These are phyloP conservation scores for Gracilaria vermiculophylla DNA, from an alignment of 23 red algal genomes.

Conservation along the genomic window DNA sequence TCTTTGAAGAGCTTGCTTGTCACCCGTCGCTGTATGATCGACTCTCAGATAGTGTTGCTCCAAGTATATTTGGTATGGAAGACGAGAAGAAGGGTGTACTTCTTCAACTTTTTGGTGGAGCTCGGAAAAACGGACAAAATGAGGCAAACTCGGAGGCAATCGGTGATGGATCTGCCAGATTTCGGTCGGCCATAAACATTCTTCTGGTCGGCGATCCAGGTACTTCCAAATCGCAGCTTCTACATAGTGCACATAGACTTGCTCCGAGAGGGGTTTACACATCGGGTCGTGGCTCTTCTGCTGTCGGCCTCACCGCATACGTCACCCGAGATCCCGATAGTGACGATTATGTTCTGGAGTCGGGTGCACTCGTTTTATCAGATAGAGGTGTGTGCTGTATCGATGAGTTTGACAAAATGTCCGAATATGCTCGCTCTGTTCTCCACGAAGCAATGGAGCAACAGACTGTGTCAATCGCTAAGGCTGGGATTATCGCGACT, in stretches of 20 bases:
- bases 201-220: slow-evolving; percentile 97
- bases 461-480: slow-evolving; percentile 98
- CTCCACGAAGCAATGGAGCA: slow-evolving; percentile 99
- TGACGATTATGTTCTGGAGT: slow-evolving; percentile 92
- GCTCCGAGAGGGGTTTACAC: slow-evolving; percentile 98
- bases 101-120: slow-evolving; percentile 95
- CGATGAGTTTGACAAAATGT: slow-evolving; percentile 99
- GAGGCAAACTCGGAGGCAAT: slow-evolving; percentile 52
- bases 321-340: slow-evolving; percentile 91
- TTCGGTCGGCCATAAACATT: slow-evolving; percentile 93
- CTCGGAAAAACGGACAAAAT: slow-evolving; percentile 39
- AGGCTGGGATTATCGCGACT: slow-evolving; percentile 97
- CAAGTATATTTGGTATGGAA: slow-evolving; percentile 91
- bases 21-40: slow-evolving; percentile 72
- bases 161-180: slow-evolving; percentile 68
- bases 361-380: slow-evolving; percentile 93
- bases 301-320: slow-evolving; percentile 97
- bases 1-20: slow-evolving; percentile 62
- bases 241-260: slow-evolving; percentile 90
- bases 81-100: slow-evolving; percentile 98
- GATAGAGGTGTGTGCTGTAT: slow-evolving; percentile 96
- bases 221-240: slow-evolving; percentile 87
- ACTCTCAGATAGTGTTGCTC: slow-evolving; percentile 82
- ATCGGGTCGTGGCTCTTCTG: slow-evolving; percentile 94
- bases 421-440: slow-evolving; percentile 89